Conservation (phyloP, 1,284 basidiomycete genomes). For the Ceratobasidium theobromae region DNA sequence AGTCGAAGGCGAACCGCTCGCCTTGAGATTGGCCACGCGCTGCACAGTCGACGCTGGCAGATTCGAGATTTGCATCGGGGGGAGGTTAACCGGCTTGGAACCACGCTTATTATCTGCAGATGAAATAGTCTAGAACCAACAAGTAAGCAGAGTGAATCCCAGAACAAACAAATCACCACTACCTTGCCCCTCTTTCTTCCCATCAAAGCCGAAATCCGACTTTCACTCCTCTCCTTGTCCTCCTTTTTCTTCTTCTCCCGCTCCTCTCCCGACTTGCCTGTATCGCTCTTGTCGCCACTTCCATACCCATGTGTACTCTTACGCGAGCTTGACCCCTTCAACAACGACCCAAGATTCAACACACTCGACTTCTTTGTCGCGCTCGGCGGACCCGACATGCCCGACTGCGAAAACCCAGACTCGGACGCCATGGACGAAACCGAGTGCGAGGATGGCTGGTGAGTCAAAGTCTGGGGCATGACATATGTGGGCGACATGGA, state of each 20-base stretch:
- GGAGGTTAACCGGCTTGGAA: slow-evolving; percentile 55
- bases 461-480: slow-evolving; percentile 44
- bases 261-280: slow-evolving; percentile 19
- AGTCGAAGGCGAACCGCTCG: slow-evolving; percentile 49
- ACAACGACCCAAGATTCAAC: slow-evolving; percentile 74
- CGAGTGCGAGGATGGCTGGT: slow-evolving; percentile 45
- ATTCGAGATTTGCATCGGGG: slow-evolving; percentile 85
- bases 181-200: slow-evolving; percentile 93
- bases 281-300: slow-evolving; percentile 57
- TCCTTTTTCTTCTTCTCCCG: slow-evolving; percentile 59
- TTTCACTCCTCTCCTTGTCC: slow-evolving; percentile 79
- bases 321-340: slow-evolving; percentile 80
- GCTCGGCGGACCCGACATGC: slow-evolving; percentile 44
- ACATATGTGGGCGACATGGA: slow-evolving; percentile 57
- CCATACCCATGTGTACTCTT: slow-evolving; percentile 64
- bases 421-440: slow-evolving; percentile 54
- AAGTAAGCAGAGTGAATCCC: slow-evolving; percentile 3
- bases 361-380: slow-evolving; percentile 74
- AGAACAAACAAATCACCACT: slow-evolving; percentile 38
- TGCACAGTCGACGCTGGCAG: slow-evolving; percentile 75
- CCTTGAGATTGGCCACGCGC: slow-evolving; percentile 74
- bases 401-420: slow-evolving; percentile 53
- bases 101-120: slow-evolving; percentile 76
- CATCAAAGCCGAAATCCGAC: slow-evolving; percentile 83
- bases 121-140: slow-evolving; percentile 68